Percentiles rank a stretch among this genome's conserved stretches.
phyloP scores from a whole-genome alignment of 73 alveolate species.

The Symbiodinium pilosum region DNA sequence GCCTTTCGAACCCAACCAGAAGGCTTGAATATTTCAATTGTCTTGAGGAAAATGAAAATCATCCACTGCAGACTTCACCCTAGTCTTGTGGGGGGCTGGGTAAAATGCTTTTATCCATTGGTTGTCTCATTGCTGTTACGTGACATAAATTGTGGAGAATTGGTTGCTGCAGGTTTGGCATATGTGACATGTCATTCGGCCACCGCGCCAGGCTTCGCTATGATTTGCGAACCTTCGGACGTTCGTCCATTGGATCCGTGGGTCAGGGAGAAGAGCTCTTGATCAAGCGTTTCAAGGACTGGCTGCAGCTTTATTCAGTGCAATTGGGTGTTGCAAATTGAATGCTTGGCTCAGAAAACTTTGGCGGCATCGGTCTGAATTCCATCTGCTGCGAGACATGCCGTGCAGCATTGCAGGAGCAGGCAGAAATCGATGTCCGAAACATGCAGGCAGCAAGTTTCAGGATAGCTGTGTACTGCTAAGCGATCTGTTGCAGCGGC shows the following conservation, averaged over 20 bases:
- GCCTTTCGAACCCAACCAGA: slow-evolving; percentile 59
- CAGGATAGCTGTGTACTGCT: not conserved
- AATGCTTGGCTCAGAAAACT: too few species aligned
- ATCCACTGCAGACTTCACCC: too few species aligned
- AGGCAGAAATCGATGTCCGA: slow-evolving; percentile 46
- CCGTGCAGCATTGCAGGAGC: slow-evolving; percentile 36
- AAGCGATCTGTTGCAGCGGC: not conserved
- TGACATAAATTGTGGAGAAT: too few species aligned
- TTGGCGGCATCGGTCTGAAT: too few species aligned
- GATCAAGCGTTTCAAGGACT: not conserved
- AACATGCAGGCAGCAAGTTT: slow-evolving; percentile 52
- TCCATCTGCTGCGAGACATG: too few species aligned
- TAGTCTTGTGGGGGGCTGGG: too few species aligned
- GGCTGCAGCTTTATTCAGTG: not conserved
- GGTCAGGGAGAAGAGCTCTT: not conserved
- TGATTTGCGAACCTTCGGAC: slow-evolving; percentile 70
- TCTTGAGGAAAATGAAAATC: not conserved
- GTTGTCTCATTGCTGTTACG: too few species aligned
- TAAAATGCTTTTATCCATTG: too few species aligned
- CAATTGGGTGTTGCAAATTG: too few species aligned
- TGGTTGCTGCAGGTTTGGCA: too few species aligned
- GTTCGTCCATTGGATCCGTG: not conserved
- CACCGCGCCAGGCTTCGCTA: slow-evolving; percentile 24
- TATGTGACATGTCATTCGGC: too few species aligned
- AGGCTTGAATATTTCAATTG: not conserved